These are phyloP conservation scores for Chlorella variabilis DNA, from an alignment of 163 green algal species.

Conservation along the genomic window DNA sequence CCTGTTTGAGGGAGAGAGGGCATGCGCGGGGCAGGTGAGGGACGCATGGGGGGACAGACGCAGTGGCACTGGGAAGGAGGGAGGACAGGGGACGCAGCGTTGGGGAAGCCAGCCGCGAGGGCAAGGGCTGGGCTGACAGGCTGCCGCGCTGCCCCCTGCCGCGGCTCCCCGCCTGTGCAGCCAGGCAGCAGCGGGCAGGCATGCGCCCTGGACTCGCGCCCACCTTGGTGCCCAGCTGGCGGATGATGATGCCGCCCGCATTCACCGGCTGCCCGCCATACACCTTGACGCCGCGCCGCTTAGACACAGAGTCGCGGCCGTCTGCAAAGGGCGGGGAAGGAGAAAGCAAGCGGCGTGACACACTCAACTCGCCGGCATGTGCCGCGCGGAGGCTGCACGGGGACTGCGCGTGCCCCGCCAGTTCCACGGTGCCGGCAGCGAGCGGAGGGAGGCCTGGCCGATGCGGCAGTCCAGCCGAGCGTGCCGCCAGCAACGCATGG, in stretches of 20 bases:
- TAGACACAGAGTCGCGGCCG: slow-evolving; percentile 92
- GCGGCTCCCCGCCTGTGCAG: not conserved
- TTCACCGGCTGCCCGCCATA: slow-evolving; percentile 95
- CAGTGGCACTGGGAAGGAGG: not conserved
- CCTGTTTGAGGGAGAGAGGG: slow-evolving; percentile 70
- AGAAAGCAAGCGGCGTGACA: not conserved
- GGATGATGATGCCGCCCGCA: slow-evolving; percentile 96
- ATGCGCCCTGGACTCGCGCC: not conserved
- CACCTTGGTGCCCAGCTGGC: slow-evolving; percentile 92
- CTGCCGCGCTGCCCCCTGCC: not conserved
- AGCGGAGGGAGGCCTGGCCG: too few species aligned
- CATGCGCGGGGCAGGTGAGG: not conserved
- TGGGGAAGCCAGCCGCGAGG: too few species aligned
- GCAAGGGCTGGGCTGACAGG: too few species aligned
- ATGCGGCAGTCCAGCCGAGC: too few species aligned
- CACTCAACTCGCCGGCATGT: too few species aligned
- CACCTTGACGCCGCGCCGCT: slow-evolving; percentile 96
- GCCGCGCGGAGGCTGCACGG: too few species aligned
- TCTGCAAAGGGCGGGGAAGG: slow-evolving; percentile 41
- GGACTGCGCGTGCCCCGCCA: too few species aligned
- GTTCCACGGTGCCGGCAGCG: too few species aligned
- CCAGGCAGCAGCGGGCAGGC: not conserved
- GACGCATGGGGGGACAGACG: not conserved
- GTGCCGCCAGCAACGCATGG: too few species aligned
- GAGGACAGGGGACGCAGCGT: not conserved